Conservation (phyloP, 2,329 filamentous ascomycete species). For the Phaeosphaeria sp. region DNA sequence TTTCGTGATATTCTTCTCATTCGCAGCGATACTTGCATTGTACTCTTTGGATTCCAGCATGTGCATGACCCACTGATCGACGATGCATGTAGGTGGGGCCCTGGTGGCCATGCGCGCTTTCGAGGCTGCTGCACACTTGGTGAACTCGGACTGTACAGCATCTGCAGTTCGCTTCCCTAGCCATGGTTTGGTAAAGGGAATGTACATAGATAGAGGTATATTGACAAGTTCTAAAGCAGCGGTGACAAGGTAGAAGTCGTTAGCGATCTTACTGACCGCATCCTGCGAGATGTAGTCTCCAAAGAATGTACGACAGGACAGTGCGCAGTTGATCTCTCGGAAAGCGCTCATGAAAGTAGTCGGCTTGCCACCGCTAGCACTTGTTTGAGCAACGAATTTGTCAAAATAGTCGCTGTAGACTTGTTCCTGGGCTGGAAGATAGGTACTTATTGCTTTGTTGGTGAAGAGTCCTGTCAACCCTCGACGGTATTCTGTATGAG, state of each 20-base stretch:
- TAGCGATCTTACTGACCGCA: slow-evolving; percentile 87
- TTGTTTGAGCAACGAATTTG: slow-evolving; percentile 74
- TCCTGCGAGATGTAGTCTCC: slow-evolving; percentile 91
- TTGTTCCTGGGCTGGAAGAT: slow-evolving; percentile 88
- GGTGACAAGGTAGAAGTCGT: slow-evolving; percentile 95
- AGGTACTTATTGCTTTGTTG: slow-evolving; percentile 80
- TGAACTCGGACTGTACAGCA: slow-evolving; percentile 85
- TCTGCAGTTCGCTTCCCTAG: slow-evolving; percentile 94
- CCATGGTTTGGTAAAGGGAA: slow-evolving; percentile 93
- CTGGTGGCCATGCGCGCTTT: slow-evolving; percentile 89
- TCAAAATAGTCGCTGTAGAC: slow-evolving; percentile 87
- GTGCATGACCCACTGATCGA: slow-evolving; percentile 89
- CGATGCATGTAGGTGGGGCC: slow-evolving; percentile 84
- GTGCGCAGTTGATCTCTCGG: slow-evolving; percentile 90
- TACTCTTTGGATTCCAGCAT: slow-evolving; percentile 86
- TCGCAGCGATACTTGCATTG: slow-evolving; percentile 75
- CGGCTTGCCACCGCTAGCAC: slow-evolving; percentile 70
- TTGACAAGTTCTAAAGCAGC: slow-evolving; percentile 95
- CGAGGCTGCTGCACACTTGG: slow-evolving; percentile 75
- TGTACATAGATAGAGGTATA: slow-evolving; percentile 79
- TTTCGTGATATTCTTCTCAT: slow-evolving; percentile 73
- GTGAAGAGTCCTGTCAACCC: slow-evolving; percentile 93
- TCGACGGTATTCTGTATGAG: slow-evolving; percentile 94
- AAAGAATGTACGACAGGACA: slow-evolving; percentile 92
- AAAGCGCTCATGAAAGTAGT: slow-evolving; percentile 87